These are phyloP conservation scores for Agaricus sinodeliciosus DNA, from an alignment of 768 basidiomycete genomes.

Conservation along the genomic window DNA sequence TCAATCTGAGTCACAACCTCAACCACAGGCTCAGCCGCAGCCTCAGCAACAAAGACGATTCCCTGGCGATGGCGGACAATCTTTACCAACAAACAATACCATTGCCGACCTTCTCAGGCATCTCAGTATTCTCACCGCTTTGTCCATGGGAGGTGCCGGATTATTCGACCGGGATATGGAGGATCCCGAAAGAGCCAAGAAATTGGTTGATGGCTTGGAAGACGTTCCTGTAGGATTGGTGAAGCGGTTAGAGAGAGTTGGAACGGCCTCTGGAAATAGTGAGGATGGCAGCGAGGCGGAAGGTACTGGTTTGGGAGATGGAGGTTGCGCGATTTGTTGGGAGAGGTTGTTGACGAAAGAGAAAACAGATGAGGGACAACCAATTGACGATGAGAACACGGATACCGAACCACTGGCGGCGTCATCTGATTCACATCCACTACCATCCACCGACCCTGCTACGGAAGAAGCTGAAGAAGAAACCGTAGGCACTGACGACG, in stretches of 20 bases:
- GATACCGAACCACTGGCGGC: background rate
- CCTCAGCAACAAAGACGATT: background rate
- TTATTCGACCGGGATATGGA: constrained; percentile 10
- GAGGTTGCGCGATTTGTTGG: constrained; percentile 13
- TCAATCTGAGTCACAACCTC: background rate
- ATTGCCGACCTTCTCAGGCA: background rate
- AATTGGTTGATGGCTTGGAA: constrained; percentile 11
- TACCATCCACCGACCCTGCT: background rate
- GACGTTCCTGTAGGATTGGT: constrained; percentile 11
- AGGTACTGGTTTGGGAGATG: constrained; percentile 6
- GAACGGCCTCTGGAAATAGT: constrained; percentile 5
- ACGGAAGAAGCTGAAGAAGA: no score
- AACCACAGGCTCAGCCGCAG: constrained; percentile 1
- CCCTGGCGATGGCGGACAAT: background rate
- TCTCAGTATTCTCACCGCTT: background rate
- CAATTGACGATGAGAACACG: background rate
- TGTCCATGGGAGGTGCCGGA: background rate
- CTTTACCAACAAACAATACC: background rate
- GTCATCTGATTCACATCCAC: background rate
- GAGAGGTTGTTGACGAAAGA: constrained; percentile 6
- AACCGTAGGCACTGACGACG: background rate
- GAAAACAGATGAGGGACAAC: background rate
- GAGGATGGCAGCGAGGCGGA: constrained; percentile 2
- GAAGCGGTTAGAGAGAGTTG: constrained; percentile 10
- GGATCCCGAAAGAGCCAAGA: constrained; percentile 11